These are phyloP conservation scores for Microbotryum intermedium DNA, from an alignment of 1,284 basidiomycete species.

Conservation along the genomic window DNA sequence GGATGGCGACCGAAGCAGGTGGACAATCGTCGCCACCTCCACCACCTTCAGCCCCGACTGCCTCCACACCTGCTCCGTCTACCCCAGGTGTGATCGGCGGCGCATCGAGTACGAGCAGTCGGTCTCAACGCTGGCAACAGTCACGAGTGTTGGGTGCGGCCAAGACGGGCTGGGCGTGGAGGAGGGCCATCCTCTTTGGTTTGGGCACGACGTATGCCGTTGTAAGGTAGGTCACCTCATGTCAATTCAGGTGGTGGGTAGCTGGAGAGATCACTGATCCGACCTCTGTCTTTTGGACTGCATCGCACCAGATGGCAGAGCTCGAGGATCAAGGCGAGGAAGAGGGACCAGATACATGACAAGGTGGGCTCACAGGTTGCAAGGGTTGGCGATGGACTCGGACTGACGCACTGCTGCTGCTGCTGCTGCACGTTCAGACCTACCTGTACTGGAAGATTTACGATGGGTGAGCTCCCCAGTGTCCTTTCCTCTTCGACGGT, in stretches of 20 bases:
- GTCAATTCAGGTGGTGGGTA: not conserved
- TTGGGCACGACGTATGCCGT: conserved; percentile 7
- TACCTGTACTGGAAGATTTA: conserved; percentile 35
- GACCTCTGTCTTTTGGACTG: not conserved
- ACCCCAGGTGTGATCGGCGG: not conserved
- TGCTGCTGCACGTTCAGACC: not conserved
- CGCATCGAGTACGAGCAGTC: too few species aligned
- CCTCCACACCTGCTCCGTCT: not conserved
- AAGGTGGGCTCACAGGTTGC: conserved; percentile 3
- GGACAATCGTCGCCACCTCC: not conserved
- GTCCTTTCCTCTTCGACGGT: too few species aligned
- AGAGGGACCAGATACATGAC: conserved; percentile 27
- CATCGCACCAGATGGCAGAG: conserved; percentile 16
- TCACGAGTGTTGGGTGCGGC: too few species aligned
- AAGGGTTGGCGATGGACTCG: not conserved
- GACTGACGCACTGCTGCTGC: not conserved
- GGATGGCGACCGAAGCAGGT: not conserved
- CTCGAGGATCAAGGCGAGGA: conserved; percentile 18
- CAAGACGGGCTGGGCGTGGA: conserved; percentile 11
- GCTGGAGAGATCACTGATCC: not conserved
- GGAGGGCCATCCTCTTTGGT: conserved; percentile 9
- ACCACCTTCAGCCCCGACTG: not conserved
- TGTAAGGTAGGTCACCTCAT: conserved; percentile 6
- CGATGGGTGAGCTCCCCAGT: conserved; percentile 12
- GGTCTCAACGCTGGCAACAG: too few species aligned